These are phyloP conservation scores for Chaetomiaceae sp. DNA, from an alignment of 2,329 filamentous ascomycete species.

Conservation along the genomic window DNA sequence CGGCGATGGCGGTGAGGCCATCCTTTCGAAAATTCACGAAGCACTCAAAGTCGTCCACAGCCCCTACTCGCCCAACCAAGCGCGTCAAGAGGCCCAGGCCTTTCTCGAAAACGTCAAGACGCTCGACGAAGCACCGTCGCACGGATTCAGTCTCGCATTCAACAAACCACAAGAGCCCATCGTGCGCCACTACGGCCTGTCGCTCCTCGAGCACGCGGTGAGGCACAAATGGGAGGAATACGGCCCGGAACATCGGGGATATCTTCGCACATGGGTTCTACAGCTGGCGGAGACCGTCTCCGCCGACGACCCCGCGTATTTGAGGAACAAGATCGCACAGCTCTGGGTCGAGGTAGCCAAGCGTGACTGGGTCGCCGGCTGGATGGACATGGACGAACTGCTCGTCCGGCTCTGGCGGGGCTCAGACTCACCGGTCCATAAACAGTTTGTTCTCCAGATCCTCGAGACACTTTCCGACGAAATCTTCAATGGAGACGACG, in stretches of 20 bases:
- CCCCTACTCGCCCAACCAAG: conserved; percentile 72
- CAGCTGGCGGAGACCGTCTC: conserved; percentile 69
- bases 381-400: conserved; percentile 89
- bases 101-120: conserved; percentile 86
- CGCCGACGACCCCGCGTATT: conserved; percentile 70
- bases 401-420: conserved; percentile 79
- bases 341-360: conserved; percentile 95
- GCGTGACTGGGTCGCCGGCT: conserved; percentile 84
- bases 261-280: conserved; percentile 72
- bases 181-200: conserved; percentile 90
- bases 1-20: conserved; percentile 22
- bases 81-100: conserved; percentile 74
- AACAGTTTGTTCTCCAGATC: conserved; percentile 82
- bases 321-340: conserved; percentile 90
- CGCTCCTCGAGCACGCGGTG: conserved; percentile 84
- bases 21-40: conserved; percentile 68
- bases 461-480: conserved; percentile 92
- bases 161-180: conserved; percentile 71
- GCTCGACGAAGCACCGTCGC: conserved; percentile 71
- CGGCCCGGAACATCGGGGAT: conserved; percentile 59
- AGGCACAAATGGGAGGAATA: conserved; percentile 80
- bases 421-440: conserved; percentile 58
- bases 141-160: conserved; percentile 78
- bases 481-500: conserved; percentile 86
- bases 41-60: conserved; percentile 86